Base-by-base conservation (phyloP, 2,329 filamentous ascomycete species). In the Emergomyces orientalis region DNA sequence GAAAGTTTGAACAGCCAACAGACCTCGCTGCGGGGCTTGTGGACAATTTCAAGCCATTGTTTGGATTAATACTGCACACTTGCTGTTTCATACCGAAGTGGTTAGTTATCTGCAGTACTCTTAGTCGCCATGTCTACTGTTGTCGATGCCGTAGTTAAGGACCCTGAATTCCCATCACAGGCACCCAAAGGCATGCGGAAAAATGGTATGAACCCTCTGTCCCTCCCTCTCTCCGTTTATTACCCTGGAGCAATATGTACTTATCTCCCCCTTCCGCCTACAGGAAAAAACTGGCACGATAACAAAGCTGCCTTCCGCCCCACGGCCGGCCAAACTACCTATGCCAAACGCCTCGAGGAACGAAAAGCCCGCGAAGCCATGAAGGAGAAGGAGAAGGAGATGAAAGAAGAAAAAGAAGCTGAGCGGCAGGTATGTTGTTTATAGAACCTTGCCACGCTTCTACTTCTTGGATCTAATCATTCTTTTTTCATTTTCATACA, bases 321-420 rank as follows among this genome's bases (percentile, higher is more conserved):
- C 3, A 86, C 80, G 17, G 82, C 88, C 11, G 91, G 92, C 32
- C 83, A 91, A 69, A 89, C 85, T 2, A 86, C 90, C 0, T 97
- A 88, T 74, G 86, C 88, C 68, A 88, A 91, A 76, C 87, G 93
- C 61, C 79, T 85, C 55, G 86, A 88, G 69, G 82, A 87, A 65
- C 85, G 91, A 60, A 84, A 86, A 65, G 83, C 86, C 8, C 82
- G 87, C 69, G 83, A 85, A 14, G 86, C 90, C n/a, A 84, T 89
- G 70, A 97, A 97, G 79, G 90, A 91, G 43, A 91, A 91, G 72
- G 94, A 97, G 79, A 92, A 90, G 77, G 91, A 97, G 76, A 86
- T 99, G 86, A 95, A 93, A 80, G 90, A 91, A 0, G 94, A 97
- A 79, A 97, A 96, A 78, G 91, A 96, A 73, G 85, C 88, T n/a